phyloP scores from a whole-genome alignment of 2,329 filamentous ascomycete genomes.

The Didymosphaeria variabile region DNA sequence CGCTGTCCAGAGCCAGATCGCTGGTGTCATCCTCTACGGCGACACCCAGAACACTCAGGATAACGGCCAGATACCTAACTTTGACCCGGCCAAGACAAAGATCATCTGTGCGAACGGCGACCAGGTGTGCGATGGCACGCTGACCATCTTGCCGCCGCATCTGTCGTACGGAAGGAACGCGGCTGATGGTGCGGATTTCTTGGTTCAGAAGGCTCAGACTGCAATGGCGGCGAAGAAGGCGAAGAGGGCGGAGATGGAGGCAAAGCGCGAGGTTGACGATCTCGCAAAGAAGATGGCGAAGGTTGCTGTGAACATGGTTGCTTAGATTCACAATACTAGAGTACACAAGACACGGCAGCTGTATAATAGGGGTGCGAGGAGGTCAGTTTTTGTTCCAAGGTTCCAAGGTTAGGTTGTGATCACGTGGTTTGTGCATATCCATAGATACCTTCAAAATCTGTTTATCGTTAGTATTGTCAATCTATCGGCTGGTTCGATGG shows the following conservation, averaged over 20 bases:
- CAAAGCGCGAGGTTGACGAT: slow-evolving; percentile 4
- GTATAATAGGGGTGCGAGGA: not conserved
- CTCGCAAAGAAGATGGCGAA: slow-evolving; percentile 21
- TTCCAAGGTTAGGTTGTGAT: too few species aligned
- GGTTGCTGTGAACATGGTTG: slow-evolving; percentile 23
- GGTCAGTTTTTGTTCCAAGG: not conserved
- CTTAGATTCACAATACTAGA: slow-evolving; percentile 2
- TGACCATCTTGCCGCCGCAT: slow-evolving; percentile 42
- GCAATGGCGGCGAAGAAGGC: slow-evolving; percentile 41
- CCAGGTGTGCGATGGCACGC: slow-evolving; percentile 60
- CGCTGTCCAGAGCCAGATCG: slow-evolving; percentile 43
- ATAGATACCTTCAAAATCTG: not conserved
- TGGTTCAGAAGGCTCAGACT: slow-evolving; percentile 36
- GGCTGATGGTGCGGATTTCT: slow-evolving; percentile 38
- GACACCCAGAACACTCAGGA: slow-evolving; percentile 56
- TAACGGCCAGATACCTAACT: slow-evolving; percentile 52
- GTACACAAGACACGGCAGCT: not conserved
- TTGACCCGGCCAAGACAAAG: slow-evolving; percentile 55
- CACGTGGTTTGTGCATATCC: not conserved
- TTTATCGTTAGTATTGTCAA: not conserved
- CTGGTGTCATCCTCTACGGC: slow-evolving; percentile 56
- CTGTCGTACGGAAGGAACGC: slow-evolving; percentile 42
- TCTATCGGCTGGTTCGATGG: slow-evolving; percentile 10
- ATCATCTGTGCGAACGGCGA: slow-evolving; percentile 62
- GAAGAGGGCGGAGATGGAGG: slow-evolving; percentile 32